Evolutionary conservation across 163 green algal species (phyloP).

Genomic region (Scenedesmus sp.): DNA sequence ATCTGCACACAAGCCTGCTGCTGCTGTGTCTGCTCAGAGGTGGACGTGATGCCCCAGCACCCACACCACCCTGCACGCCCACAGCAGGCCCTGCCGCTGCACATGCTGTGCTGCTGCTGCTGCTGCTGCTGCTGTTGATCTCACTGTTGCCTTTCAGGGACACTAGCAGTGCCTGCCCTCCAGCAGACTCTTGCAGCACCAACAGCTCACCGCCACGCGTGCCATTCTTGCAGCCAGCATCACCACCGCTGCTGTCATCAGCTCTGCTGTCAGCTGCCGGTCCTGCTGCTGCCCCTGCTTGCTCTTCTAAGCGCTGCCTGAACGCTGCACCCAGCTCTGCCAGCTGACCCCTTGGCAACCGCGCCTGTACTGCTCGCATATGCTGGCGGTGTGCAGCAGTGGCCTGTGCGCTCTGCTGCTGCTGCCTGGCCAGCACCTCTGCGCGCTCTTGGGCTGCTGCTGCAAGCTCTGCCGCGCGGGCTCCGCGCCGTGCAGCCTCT

Average conservation of each 20-base stretch:
- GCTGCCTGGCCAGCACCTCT: neutral
- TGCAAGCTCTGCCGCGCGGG: conserved; percentile 13
- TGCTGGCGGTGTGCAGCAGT: conserved; percentile 31
- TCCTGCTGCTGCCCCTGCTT: neutral
- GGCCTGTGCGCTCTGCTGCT: neutral
- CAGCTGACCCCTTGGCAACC: conserved; percentile 14
- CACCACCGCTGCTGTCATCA: neutral
- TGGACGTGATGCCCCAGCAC: too few species aligned
- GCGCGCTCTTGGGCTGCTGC: neutral
- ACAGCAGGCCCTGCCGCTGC: neutral
- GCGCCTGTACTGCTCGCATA: conserved; percentile 19
- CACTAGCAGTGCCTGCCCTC: conserved; percentile 14
- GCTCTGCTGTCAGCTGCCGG: neutral
- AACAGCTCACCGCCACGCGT: neutral
- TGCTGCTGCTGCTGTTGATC: neutral
- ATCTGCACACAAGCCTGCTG: neutral
- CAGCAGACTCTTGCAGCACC: neutral
- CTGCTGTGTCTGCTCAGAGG: neutral
- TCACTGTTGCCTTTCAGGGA: neutral
- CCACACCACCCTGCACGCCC: neutral
- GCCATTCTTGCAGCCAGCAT: neutral
- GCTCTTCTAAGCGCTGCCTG: neutral
- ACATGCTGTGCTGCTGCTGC: too few species aligned
- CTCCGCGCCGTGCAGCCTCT: neutral
- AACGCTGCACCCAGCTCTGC: conserved; percentile 40